Evolutionary conservation across 306 rosid genomes (phyloP).

Genomic region (Cicer pinnatifidum): DNA sequence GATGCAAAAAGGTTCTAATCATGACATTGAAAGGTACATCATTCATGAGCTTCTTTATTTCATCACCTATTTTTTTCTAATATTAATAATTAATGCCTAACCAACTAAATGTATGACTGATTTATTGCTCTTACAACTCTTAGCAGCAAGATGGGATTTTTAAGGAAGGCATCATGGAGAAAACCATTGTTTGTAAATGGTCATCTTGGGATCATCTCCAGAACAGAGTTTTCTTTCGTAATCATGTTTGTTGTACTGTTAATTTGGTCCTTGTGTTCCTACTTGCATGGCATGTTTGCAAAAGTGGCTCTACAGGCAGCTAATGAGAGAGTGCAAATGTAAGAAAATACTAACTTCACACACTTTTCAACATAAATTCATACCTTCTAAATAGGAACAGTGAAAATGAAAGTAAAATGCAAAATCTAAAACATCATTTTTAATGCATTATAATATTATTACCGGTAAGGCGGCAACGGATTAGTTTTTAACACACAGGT

Average conservation of each 20-base stretch:
- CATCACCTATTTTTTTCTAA: background rate
- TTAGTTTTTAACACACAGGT: conserved; percentile 45
- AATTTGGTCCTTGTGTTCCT: conserved; percentile 59
- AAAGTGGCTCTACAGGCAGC: conserved; percentile 39
- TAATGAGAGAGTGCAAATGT: conserved; percentile 46
- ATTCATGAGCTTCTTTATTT: background rate
- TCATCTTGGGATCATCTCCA: conserved; percentile 62
- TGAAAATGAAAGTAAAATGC: conserved; percentile 2
- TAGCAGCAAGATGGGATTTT: conserved; percentile 43
- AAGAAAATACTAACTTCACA: conserved; percentile 40
- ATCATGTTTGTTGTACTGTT: conserved; percentile 56
- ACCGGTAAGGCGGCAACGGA: too few species aligned
- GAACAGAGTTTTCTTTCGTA: conserved; percentile 51
- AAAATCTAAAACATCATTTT: background rate
- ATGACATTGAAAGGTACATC: conserved; percentile 42
- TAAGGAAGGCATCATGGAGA: conserved; percentile 49
- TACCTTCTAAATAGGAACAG: background rate
- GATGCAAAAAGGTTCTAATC: conserved; percentile 35
- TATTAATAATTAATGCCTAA: background rate
- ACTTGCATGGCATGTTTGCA: conserved; percentile 53
- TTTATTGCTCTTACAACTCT: conserved; percentile 42
- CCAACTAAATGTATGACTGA: conserved; percentile 6
- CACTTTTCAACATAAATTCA: background rate
- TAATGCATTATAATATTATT: background rate
- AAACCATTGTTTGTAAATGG: conserved; percentile 54